Percentiles rank a stretch among this genome's conserved stretches.
Conservation (phyloP, 768 basidiomycete species). For the Mycena olivaceomarginata region DNA sequence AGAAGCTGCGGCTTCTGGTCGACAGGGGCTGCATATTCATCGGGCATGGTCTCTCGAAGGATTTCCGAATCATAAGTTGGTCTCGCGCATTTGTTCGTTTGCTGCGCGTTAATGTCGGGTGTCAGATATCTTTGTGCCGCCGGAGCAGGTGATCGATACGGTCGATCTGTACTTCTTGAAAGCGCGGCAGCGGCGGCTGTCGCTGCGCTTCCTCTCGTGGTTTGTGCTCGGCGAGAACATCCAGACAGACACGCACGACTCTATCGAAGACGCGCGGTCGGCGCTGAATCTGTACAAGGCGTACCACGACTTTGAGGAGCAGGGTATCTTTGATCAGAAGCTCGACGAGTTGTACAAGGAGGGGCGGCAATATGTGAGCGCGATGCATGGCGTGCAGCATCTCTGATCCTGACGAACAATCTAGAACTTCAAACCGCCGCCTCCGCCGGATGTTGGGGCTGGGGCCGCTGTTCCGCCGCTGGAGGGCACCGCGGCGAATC, state of each 20-base stretch:
- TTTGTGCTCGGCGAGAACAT: constrained; percentile 94
- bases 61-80: constrained; percentile 98
- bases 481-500: constrained; percentile 34
- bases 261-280: constrained; percentile 96
- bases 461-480: constrained; percentile 13
- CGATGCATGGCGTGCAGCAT: not conserved
- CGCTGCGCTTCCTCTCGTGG: constrained; percentile 95
- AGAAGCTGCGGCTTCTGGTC: constrained; percentile 94
- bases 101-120: not conserved
- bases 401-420: constrained; percentile 13
- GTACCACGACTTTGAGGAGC: constrained; percentile 84
- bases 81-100: constrained; percentile 24
- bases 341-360: constrained; percentile 90
- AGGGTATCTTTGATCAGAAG: constrained; percentile 88
- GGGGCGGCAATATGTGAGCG: constrained; percentile 82
- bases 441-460: constrained; percentile 42
- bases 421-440: constrained; percentile 78
- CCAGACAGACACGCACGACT: constrained; percentile 96
- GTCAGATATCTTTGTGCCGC: constrained; percentile 95
- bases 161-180: constrained; percentile 96
- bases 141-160: constrained; percentile 96
- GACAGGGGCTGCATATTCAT: constrained; percentile 98
- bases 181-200: constrained; percentile 89
- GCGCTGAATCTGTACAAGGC: constrained; percentile 91
- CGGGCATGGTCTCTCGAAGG: constrained; percentile 97